These are phyloP conservation scores for Claviceps sorghi DNA, from an alignment of 2,329 filamentous ascomycete genomes.

Conservation along the genomic window DNA sequence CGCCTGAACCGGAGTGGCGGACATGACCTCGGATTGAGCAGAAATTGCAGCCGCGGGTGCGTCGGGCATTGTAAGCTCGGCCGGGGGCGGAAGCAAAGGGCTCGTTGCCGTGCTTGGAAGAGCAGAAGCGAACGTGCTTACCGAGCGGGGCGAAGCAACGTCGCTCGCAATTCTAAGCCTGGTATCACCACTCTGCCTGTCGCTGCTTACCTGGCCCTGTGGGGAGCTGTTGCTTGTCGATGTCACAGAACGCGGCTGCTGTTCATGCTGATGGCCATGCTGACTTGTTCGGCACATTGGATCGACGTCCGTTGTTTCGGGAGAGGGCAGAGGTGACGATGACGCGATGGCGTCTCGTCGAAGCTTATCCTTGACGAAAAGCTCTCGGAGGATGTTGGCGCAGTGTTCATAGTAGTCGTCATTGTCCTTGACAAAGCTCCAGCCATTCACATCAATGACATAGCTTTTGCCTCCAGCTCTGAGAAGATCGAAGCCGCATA, in stretches of 20 bases:
- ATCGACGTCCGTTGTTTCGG: slow-evolving; percentile 29
- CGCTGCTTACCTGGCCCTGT: slow-evolving; percentile 8
- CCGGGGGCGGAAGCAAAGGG: slow-evolving; percentile 20
- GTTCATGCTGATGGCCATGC: slow-evolving; percentile 26
- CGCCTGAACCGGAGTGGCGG: slow-evolving; percentile 9
- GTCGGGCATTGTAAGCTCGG: slow-evolving; percentile 15
- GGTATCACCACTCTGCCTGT: slow-evolving; percentile 10
- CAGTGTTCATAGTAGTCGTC: slow-evolving; percentile 95
- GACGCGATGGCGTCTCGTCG: slow-evolving; percentile 46
- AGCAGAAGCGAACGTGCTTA: slow-evolving; percentile 18
- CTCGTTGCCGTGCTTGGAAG: slow-evolving; percentile 22
- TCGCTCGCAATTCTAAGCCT: slow-evolving; percentile 13
- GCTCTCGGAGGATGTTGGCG: slow-evolving; percentile 69
- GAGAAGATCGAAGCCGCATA: slow-evolving; percentile 90
- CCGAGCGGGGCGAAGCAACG: slow-evolving; percentile 18
- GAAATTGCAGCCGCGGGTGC: slow-evolving; percentile 23
- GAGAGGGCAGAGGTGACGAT: slow-evolving; percentile 36
- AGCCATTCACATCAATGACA: slow-evolving; percentile 97
- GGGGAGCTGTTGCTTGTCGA: slow-evolving; percentile 16
- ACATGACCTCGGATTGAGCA: slow-evolving; percentile 17
- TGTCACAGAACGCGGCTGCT: slow-evolving; percentile 9
- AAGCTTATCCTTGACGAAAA: slow-evolving; percentile 70
- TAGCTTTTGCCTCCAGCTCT: slow-evolving; percentile 81
- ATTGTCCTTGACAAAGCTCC: slow-evolving; percentile 99
- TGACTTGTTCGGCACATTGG: slow-evolving; percentile 21